Percentiles rank a stretch among this genome's conserved stretches.
These are phyloP conservation scores for Moesziomyces sp. DNA, from an alignment of 1,284 basidiomycete species.

Conservation along the genomic window DNA sequence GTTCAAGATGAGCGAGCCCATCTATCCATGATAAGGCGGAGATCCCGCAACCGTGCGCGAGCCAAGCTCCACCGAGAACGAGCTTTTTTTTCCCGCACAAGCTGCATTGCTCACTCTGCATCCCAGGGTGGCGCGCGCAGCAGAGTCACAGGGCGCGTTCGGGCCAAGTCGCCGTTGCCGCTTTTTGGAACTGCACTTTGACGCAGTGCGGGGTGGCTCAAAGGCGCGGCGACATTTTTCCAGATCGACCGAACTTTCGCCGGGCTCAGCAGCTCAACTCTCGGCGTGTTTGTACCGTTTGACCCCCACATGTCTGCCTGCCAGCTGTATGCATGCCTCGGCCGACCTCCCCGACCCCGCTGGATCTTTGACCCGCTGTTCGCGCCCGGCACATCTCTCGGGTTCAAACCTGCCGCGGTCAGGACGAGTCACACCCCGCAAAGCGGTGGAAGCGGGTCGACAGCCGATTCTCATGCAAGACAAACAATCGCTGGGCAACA, in stretches of 20 bases:
- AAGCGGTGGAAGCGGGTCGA: no score
- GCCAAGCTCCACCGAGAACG: not conserved
- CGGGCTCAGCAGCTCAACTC: conserved; percentile 10
- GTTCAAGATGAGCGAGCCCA: not conserved
- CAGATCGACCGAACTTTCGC: conserved; percentile 32
- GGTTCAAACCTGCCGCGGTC: no score
- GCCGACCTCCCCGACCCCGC: no score
- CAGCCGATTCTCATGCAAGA: no score
- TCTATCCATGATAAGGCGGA: not conserved
- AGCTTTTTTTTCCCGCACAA: not conserved
- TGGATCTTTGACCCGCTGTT: no score
- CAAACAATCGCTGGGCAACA: no score
- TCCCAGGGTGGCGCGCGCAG: no score
- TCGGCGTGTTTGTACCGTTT: not conserved
- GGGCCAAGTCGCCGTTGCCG: conserved; percentile 4
- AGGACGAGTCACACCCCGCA: no score
- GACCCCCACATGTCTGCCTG: conserved; percentile 11
- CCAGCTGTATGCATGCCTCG: no score
- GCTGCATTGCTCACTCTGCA: not conserved
- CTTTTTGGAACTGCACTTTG: not conserved
- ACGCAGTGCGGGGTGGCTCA: not conserved
- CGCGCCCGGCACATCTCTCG: no score
- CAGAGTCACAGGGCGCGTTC: not conserved
- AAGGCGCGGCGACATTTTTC: not conserved
- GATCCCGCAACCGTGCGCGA: not conserved